Percentiles rank a stretch among this genome's conserved stretches.
Conservation (phyloP, 1,139 yeast genomes). For the Hemisphaericaspora subhashii region DNA sequence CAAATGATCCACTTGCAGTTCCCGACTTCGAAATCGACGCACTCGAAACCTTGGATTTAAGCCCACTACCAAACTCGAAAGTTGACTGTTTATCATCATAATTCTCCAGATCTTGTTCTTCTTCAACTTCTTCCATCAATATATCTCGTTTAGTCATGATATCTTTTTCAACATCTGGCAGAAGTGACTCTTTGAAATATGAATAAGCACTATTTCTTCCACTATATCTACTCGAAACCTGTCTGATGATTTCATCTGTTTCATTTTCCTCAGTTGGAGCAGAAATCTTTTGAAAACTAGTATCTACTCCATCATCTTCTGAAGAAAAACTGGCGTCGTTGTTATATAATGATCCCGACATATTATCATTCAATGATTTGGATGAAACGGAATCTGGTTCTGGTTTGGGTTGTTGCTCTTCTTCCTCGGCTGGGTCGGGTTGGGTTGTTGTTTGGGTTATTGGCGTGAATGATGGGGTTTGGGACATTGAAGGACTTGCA, state of each 20-base stretch:
- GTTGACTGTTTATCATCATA: background rate
- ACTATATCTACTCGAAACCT: background rate
- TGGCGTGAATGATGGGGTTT: too few species aligned
- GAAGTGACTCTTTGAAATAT: background rate
- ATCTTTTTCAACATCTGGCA: background rate
- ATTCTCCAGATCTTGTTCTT: background rate
- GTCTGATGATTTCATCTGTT: background rate
- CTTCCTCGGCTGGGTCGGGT: background rate
- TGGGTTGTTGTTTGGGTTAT: background rate
- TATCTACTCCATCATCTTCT: background rate
- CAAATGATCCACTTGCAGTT: too few species aligned
- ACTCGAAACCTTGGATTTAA: background rate
- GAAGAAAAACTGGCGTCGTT: conserved; percentile 1
- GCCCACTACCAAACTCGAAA: background rate
- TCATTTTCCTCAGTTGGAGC: conserved; percentile 1
- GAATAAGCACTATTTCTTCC: background rate
- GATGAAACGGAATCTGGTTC: conserved; percentile 1
- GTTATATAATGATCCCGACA: background rate
- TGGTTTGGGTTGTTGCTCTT: background rate
- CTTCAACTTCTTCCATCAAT: background rate
- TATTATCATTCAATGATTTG: conserved; percentile 2
- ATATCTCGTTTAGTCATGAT: background rate
- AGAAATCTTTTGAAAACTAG: background rate
- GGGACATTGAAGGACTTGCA: too few species aligned
- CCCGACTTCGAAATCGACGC: background rate